Evolutionary conservation across 192 early-diverging fungal genomes (phyloP), one percentile per base, ranked within the genome.

Genomic region (Fimicolochytrium jonesii): DNA sequence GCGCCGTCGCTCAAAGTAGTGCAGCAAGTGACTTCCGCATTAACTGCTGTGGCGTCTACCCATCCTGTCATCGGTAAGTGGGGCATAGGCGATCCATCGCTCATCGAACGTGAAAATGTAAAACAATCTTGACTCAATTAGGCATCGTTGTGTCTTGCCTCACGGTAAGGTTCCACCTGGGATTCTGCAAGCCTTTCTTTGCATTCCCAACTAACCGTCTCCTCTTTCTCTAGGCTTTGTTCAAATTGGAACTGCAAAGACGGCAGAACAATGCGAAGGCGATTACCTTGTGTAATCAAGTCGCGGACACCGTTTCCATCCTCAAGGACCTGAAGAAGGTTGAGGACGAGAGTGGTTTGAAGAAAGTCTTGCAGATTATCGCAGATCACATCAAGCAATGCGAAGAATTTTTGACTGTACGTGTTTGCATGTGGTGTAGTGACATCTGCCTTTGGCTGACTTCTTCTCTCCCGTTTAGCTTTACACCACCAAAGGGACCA

Each of bases 401-500:
- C 50, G 50, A 52, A 31, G 50, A 25, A 9, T 52, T 52, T 30
- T 13, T 52, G 7, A 52, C 50, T 6, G 50, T 52, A 52, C 6
- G 6, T 47, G 45, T 10, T 39, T 39, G 37, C 37, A 39, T 17
- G 37, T 17, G 17, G 37, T 17, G 37, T 39, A 17, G 17, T 39
- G 17, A n/a, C n/a, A n/a, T n/a, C n/a, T n/a, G n/a, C n/a, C n/a
- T n/a, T n/a, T n/a, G n/a, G n/a, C n/a, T n/a, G n/a, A n/a, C n/a
- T n/a, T n/a, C n/a, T n/a, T n/a, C n/a, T n/a, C n/a, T n/a, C n/a
- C n/a, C n/a, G n/a, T n/a, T n/a, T n/a, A 52, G 50, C 50, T 52
- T 25, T 52, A 52, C 50, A 52, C 50, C 10, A 52, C 50, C 6
- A 52, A 52, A 32, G 50, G 50, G 10, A 52, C 50, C 9, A 52